Conservation (phyloP, 2,329 filamentous ascomycete species). For the Colletotrichum higginsianum region DNA sequence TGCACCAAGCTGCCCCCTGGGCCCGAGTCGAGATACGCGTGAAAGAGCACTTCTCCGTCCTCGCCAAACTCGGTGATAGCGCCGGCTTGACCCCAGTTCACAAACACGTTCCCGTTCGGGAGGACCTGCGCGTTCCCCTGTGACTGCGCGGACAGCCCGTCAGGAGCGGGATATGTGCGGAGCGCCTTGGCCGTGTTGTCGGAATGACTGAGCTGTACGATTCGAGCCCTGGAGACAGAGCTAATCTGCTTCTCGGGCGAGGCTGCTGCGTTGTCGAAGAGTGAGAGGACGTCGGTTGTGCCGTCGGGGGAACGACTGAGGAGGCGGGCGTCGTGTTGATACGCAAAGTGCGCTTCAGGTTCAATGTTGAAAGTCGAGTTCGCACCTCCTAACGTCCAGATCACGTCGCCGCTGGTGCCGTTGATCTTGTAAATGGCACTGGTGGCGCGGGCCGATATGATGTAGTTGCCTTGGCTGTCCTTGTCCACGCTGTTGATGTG, state of each 20-base stretch:
- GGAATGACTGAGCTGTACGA: slow-evolving; percentile 42
- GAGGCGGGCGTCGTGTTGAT: slow-evolving; percentile 68
- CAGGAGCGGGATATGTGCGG: slow-evolving; percentile 35
- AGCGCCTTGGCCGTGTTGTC: slow-evolving; percentile 31
- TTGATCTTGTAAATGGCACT: slow-evolving; percentile 63
- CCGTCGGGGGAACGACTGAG: slow-evolving; percentile 55
- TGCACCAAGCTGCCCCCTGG: slow-evolving; percentile 42
- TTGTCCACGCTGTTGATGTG: slow-evolving; percentile 71
- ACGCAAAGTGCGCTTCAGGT: slow-evolving; percentile 58
- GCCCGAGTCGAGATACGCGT: slow-evolving; percentile 43
- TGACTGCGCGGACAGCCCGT: slow-evolving; percentile 35
- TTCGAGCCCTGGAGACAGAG: slow-evolving; percentile 33
- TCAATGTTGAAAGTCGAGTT: slow-evolving; percentile 57
- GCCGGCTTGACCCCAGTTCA: slow-evolving; percentile 66
- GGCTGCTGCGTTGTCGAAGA: slow-evolving; percentile 65
- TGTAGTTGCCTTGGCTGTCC: slow-evolving; percentile 63
- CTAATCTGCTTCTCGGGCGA: slow-evolving; percentile 44
- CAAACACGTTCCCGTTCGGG: slow-evolving; percentile 59
- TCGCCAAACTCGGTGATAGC: slow-evolving; percentile 62
- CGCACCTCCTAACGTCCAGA: slow-evolving; percentile 68
- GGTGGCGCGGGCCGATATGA: slow-evolving; percentile 66
- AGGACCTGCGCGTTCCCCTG: slow-evolving; percentile 51
- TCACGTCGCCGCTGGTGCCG: slow-evolving; percentile 61
- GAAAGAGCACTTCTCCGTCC: slow-evolving; percentile 45
- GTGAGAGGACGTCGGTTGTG: slow-evolving; percentile 64